Evolutionary conservation across 805 yeast genomes (phyloP), one percentile per base, ranked within the genome.

Genomic region (Sungouiella thailandica): DNA sequence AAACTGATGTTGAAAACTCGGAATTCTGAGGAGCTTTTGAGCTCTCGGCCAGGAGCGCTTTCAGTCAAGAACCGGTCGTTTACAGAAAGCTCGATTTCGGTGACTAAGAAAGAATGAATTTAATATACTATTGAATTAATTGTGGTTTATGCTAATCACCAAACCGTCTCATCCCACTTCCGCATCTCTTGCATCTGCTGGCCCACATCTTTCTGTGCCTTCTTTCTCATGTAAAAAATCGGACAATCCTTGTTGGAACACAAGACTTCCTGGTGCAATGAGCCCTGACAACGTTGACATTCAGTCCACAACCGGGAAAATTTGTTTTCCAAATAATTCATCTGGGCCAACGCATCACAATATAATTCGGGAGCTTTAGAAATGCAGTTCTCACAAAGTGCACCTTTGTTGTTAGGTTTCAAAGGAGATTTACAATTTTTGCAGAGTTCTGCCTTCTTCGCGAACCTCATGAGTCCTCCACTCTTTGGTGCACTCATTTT

Each of bases 241-340:
- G 97, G 96, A 63, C 99, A 93, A 58, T 93, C 97, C 46, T 89
- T 88, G 46, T 90, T 87, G 0, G 96, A 80, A 58, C 99, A 93
- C 16, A 90, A 66, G 3, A 93, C 97, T 48, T 93, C 97, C 59
- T 88, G 96, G 50, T 93, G 97, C 35, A 94, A 64, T 17, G 93
- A 84, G 0, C 97, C 97, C 49, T 94, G 97, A 58, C 98, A 93
- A 39, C 97, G 68, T 62, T 93, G 99, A 57, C 99, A 94, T 55
- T 93, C 95, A 0, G 97, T 90, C 99, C 99, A 93, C 42, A 93
- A 63, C 44, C 94, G 69, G 3, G 95, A 80, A 50, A 87, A 93
- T 47, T 82, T 80, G 39, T 77, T 74, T 54, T 93, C 96, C 39
- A 90, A 61, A 27, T 76, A 78, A 53, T 87, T 83, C 70, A 89